Evolutionary conservation across 306 rosid species (phyloP), one percentile per base, ranked within the genome.

Genomic region (Astragalus membranaceus): DNA sequence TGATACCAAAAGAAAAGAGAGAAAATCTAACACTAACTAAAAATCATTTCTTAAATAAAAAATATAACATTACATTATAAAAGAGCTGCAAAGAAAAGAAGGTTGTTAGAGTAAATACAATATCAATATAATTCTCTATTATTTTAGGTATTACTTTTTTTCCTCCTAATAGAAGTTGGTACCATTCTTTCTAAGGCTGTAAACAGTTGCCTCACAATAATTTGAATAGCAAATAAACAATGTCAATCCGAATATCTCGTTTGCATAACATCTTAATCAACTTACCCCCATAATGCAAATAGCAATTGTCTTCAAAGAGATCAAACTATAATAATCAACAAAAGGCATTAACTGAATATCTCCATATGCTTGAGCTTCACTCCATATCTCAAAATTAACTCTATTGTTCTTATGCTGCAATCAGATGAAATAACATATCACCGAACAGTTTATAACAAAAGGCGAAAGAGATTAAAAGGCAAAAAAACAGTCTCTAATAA

Each of bases 331-430:
- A 75, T 90, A 90, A 80, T 93, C 98, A 57, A 93, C 94, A 80
- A 88, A 93, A 36, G 98, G 98, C 96, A 93, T 84, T 71, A 93
- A 72, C 46, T 88, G 97, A 69, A 90, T 84, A 80, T 94, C 98
- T 64, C 97, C 97, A 77, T 85, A 94, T 1, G 87, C 92, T 78
- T 85, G 90, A 72, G 93, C 96, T 83, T 94, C 98, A 56, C 75
- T 89, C 96, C 96, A 90, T 26, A 94, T 80, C 82, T 94, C 94
- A 78, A 72, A 58, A 73, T 90, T 94, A 29, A 94, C 95, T 82
- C 78, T 87, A 61, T 69, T 72, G 73, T 81, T 90, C 82, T 90
- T 90, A 86, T 94, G 89, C 98, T 94, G 92, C 86, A 79, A 42
- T 64, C 46, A 79, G 16, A 62, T 71, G 42, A 62, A 59, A 59